Evolutionary conservation across 169 alveolate species (phyloP), one percentile per base, ranked within the genome.

Genomic region (Plasmodium cynomolgi): DNA sequence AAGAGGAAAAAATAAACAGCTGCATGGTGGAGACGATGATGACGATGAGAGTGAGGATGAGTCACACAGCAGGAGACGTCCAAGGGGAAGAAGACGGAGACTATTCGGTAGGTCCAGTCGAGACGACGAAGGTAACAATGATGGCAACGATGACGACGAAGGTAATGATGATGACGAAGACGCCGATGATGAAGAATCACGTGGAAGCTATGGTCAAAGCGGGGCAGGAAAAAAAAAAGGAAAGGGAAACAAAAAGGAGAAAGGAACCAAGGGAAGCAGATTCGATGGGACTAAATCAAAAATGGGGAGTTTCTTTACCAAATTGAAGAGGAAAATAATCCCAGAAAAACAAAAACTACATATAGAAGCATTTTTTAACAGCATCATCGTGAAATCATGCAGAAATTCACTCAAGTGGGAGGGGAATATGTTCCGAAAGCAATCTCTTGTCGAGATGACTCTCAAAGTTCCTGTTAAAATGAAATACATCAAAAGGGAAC

Each of bases 291-390:
- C 9, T 17, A 72, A 81, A 81, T 31, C 44, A 8, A 91, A 82
- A 82, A 54, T 71, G 11, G 84, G 58, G 9, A 50, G 7, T 23
- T 29, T 91, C 29, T 91, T 91, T 29, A 29, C 62, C 1, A 68
- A 34, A 74, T 4, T 82, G 7, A 91, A 91, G 20, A 81, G 39
- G 20, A 81, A 82, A 71, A 29, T 72, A 1, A 23, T 91, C 1
- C 84, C 92, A 17, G 44, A 68, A 37, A 91, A 91, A 82, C 95
- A 91, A 37, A 91, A 81, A 50, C 15, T 91, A 72, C 91, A 91
- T 47, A 91, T 91, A 33, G 95, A 91, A 71, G 92, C 95, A 2
- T 91, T 81, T 73, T 91, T 91, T 39, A 91, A 91, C n/a, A 91
- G 62, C 58, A 91, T 91, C 9, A 91, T 91, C 15, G 95, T 91